Evolutionary conservation across 768 basidiomycete genomes (phyloP), one percentile per base, ranked within the genome.

Genomic region (Leccinum ochraceum): DNA sequence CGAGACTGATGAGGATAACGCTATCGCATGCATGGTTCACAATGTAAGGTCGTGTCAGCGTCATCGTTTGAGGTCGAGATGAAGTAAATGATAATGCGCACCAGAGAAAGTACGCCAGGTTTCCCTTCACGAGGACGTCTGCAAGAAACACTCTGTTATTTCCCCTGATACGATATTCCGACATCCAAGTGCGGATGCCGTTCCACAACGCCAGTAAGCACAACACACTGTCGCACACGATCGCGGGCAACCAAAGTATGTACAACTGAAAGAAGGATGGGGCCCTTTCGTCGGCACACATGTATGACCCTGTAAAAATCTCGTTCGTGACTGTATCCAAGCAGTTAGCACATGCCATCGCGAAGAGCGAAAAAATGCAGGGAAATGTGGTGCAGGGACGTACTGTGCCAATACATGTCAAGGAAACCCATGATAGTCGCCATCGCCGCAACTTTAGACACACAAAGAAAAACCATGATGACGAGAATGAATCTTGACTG

Each of bases 401-500:
- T 54, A 63, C 62, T 53, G 20, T 10, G 28, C 39, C 32, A 22
- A 39, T 60, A 63, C 30, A 32, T 50, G 5, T 54, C 49, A 32
- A 68, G n/a, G 20, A 57, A 20, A 36, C 48, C 30, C 37, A 63
- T 20, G n/a, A 66, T 59, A 3, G 28, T 56, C 4, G 36, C 32
- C 57, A 62, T 22, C 20, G 62, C 60, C 14, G 42, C 51, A 17
- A 69, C 11, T 48, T 61, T 50, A 8, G 55, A 57, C 24, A 67
- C 3, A 4, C 51, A 67, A 37, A 60, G 28, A 9, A 49, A 30
- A 13, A 22, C 14, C 53, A 67, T 48, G 39, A 67, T 2, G 2
- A 34, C 36, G 10, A 64, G n/a, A 10, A 67, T 20, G 9, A 54
- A 26, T 16, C 28, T 59, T 3, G 66, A 67, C 16, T 20, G 4